Evolutionary conservation across 2,329 filamentous ascomycete species (phyloP), one percentile per base, ranked within the genome.

Genomic region (Xylaria sp.): DNA sequence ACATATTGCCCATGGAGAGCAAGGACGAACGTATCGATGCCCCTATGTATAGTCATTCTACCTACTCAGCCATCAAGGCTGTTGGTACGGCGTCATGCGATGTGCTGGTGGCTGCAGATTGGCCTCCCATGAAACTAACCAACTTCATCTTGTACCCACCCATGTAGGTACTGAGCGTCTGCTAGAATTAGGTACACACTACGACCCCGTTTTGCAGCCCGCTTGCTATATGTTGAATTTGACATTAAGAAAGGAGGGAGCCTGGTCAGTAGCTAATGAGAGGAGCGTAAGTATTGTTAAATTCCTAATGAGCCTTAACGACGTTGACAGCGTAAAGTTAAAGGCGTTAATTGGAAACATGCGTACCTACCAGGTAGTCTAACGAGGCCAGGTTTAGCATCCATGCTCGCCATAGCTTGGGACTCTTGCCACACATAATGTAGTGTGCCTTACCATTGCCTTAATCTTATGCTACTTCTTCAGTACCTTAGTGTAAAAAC

Each of bases 31-130:
- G 28, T 2, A 31, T 10, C 2, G 28, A 6, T 13, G 6, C 9
- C 5, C 15, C n/a, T 15, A 52, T 31, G 4, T 28, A 6, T 25
- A 25, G 48, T 3, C 2, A 25, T 13, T 51, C 15, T 52, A 31
- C 15, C 39, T 43, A 15, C 3, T 31, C 49, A 52, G 25, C 12
- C 13, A 52, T 31, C 18, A 3, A 52, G 13, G 13, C 49, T 31
- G 49, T 52, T 52, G 49, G 49, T 54, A 54, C 4, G 51, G 51
- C 28, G 28, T n/a, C 31, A 54, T 54, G 51, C 51, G 13, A 54
- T 33, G 49, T 54, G 51, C 28, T 54, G 51, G 49, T 54, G 51
- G 51, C 51, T 54, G 51, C 51, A 54, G 33, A 25, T 31, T 31
- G 49, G 49, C 8, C 49, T 3, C 25, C 25, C 49, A 54, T 31